phyloP scores from a whole-genome alignment of 2,329 filamentous ascomycete genomes.

The Ophiostoma montium region DNA sequence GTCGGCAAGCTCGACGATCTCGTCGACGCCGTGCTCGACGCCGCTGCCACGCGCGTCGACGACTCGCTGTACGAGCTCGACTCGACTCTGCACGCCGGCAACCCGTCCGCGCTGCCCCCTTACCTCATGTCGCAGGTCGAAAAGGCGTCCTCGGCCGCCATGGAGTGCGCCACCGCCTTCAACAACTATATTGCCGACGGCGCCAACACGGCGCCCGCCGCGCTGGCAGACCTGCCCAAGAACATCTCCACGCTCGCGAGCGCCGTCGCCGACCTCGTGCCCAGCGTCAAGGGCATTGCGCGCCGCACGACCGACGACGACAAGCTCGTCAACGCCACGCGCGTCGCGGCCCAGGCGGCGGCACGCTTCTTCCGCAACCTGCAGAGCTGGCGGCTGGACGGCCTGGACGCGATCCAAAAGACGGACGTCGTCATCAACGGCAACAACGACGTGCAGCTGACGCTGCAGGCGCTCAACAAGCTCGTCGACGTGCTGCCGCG shows the following conservation, averaged over 20 bases:
- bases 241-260: slow-evolving; percentile 83
- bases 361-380: slow-evolving; percentile 92
- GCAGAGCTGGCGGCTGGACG: slow-evolving; percentile 85
- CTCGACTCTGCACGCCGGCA: slow-evolving; percentile 95
- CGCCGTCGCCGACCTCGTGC: slow-evolving; percentile 82
- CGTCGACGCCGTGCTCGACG: slow-evolving; percentile 89
- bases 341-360: slow-evolving; percentile 71
- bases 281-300: slow-evolving; percentile 90
- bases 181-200: slow-evolving; percentile 98
- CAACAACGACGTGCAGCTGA: slow-evolving; percentile 91
- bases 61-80: slow-evolving; percentile 95
- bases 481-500: slow-evolving; percentile 84
- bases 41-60: slow-evolving; percentile 84
- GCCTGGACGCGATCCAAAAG: slow-evolving; percentile 80
- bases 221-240: slow-evolving; percentile 61
- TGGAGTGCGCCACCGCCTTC: slow-evolving; percentile 95
- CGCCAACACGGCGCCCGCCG: slow-evolving; percentile 56
- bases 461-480: slow-evolving; percentile 86
- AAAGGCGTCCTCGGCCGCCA: slow-evolving; percentile 85
- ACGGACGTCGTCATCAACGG: slow-evolving; percentile 95
- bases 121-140: slow-evolving; percentile 96
- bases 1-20: slow-evolving; percentile 92
- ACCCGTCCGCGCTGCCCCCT: slow-evolving; percentile 89
- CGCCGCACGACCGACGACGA: slow-evolving; percentile 91
- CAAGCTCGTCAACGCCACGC: slow-evolving; percentile 72